Evolutionary conservation across 495 filamentous ascomycete genomes (phyloP).

Genomic region (Rostrohypoxylon terebratum): DNA sequence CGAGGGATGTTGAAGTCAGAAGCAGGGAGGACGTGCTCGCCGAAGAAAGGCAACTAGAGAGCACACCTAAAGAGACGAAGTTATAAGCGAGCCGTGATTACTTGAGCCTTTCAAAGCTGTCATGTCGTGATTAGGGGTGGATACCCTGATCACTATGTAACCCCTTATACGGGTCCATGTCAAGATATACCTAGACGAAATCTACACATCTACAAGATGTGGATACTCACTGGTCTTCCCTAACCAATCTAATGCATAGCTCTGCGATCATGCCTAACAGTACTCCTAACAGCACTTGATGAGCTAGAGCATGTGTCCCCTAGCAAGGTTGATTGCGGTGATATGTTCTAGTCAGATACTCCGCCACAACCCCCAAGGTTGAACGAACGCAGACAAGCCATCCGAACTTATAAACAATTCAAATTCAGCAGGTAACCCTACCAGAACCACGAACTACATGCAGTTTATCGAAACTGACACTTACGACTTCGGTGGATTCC

Average conservation of each 20-base stretch:
- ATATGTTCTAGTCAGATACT: neutral
- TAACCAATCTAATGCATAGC: neutral
- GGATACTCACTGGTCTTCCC: neutral
- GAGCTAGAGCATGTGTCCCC: neutral
- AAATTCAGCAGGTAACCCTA: too few species aligned
- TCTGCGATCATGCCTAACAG: neutral
- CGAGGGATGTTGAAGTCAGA: conserved; percentile 66
- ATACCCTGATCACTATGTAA: neutral
- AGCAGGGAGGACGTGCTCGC: conserved; percentile 64
- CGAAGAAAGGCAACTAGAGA: conserved; percentile 49
- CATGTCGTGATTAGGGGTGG: neutral
- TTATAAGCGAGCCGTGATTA: conserved; percentile 27
- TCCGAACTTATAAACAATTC: neutral
- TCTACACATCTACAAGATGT: neutral
- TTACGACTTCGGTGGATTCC: too few species aligned
- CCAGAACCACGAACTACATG: too few species aligned
- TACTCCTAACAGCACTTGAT: too few species aligned
- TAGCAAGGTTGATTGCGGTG: neutral
- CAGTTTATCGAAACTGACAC: too few species aligned
- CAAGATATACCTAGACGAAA: neutral
- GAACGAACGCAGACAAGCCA: neutral
- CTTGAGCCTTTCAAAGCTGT: neutral
- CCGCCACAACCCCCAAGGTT: neutral
- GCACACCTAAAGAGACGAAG: conserved; percentile 24
- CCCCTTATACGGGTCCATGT: neutral